phyloP scores from a whole-genome alignment of 345 rosid species.

The Acer yangbiense region DNA sequence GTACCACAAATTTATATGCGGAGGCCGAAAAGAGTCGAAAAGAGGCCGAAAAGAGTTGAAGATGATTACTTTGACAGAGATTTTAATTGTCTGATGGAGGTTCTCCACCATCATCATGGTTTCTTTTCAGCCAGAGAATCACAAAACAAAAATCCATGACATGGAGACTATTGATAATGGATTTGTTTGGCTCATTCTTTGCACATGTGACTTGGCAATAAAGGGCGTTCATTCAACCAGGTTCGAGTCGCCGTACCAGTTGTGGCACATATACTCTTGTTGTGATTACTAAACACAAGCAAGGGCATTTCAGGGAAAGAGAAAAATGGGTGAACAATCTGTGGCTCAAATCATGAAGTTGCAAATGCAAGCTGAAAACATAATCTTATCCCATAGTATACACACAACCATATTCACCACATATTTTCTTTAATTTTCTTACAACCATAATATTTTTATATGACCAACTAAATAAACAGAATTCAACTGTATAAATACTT shows the following conservation, averaged over 20 bases:
- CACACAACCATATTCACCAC: constrained; percentile 51
- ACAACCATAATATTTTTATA: constrained; percentile 38
- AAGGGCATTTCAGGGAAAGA: constrained; percentile 13
- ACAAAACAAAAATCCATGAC: constrained; percentile 5
- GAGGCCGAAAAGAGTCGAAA: neutral
- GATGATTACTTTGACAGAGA: constrained; percentile 14
- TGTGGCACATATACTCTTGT: neutral
- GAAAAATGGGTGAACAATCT: constrained; percentile 14
- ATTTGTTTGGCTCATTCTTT: neutral
- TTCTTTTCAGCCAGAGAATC: constrained; percentile 24
- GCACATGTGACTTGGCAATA: neutral
- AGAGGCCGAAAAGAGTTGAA: neutral
- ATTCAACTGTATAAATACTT: constrained; percentile 19
- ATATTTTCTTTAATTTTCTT: constrained; percentile 39
- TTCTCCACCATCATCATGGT: constrained; percentile 19
- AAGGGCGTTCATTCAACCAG: no score
- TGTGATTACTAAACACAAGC: neutral
- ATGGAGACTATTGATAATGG: constrained; percentile 7
- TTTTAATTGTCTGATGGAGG: constrained; percentile 17
- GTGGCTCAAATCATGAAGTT: constrained; percentile 39
- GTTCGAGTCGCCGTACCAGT: neutral
- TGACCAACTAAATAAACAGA: neutral
- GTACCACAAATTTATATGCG: neutral
- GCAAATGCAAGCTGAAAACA: constrained; percentile 3
- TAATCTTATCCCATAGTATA: constrained; percentile 56